phyloP scores from a whole-genome alignment of 768 basidiomycete species.

The Sutorius australiensis region DNA sequence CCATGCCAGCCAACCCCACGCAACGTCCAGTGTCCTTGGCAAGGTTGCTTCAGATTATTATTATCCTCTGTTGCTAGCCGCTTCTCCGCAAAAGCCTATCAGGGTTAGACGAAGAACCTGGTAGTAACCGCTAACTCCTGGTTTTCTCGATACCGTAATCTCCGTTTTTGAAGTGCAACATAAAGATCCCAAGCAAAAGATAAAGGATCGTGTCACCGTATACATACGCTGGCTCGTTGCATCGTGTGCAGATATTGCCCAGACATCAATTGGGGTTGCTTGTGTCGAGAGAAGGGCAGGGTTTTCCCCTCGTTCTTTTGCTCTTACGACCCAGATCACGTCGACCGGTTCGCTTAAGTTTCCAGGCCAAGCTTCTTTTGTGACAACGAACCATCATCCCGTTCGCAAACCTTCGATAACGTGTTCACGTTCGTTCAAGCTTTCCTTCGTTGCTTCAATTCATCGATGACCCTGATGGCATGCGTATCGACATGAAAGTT shows the following conservation, averaged over 20 bases:
- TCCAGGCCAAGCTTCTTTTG: not conserved
- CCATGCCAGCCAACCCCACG: not conserved
- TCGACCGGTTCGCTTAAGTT: conserved; percentile 7
- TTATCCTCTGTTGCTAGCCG: conserved; percentile 16
- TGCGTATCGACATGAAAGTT: conserved; percentile 5
- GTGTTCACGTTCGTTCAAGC: conserved; percentile 9
- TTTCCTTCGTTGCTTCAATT: conserved; percentile 13
- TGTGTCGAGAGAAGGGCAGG: not conserved
- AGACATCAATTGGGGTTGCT: conserved; percentile 12
- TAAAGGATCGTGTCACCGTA: conserved; percentile 9
- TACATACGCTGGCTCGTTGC: conserved; percentile 4
- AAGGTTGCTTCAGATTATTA: conserved; percentile 11
- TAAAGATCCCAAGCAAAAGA: conserved; percentile 14
- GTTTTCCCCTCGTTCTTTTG: conserved; percentile 6
- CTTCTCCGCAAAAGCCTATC: conserved; percentile 36
- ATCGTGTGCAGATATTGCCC: conserved; percentile 5
- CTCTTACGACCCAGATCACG: conserved; percentile 2
- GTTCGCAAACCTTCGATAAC: conserved; percentile 13
- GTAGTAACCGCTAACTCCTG: conserved; percentile 27
- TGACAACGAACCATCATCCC: not conserved
- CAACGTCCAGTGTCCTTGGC: not conserved
- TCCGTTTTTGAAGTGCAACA: conserved; percentile 25
- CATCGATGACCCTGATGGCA: conserved; percentile 20
- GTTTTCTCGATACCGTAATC: conserved; percentile 32
- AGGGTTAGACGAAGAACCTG: conserved; percentile 22